phyloP scores from a whole-genome alignment of 306 rosid genomes.

The Cotoneaster glaucophyllus region DNA sequence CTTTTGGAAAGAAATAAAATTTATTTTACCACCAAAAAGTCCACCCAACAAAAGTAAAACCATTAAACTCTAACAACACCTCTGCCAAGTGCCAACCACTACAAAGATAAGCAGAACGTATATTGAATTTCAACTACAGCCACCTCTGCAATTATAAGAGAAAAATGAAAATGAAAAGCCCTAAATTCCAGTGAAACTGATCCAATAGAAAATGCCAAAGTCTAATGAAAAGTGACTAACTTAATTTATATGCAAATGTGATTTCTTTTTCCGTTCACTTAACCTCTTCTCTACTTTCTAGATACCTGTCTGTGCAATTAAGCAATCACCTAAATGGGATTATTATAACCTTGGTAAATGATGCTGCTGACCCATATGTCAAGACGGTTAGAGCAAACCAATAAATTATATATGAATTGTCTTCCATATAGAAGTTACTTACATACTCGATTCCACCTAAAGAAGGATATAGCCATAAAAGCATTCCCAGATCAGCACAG shows the following conservation, averaged over 20 bases:
- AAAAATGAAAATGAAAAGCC: background rate
- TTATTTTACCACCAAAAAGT: background rate
- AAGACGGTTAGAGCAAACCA: background rate
- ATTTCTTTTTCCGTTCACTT: background rate
- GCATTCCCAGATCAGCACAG: slow-evolving; percentile 40
- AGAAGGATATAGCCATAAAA: slow-evolving; percentile 45
- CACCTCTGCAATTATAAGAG: background rate
- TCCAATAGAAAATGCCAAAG: background rate
- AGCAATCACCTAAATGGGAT: background rate
- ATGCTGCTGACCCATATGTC: background rate
- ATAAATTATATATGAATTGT: background rate
- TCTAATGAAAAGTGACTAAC: background rate
- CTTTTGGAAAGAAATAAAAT: background rate
- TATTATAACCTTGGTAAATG: background rate
- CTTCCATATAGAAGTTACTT: slow-evolving; percentile 22
- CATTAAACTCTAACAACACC: background rate
- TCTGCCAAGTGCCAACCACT: background rate
- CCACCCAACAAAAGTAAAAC: background rate
- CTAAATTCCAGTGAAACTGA: background rate
- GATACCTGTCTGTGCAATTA: background rate
- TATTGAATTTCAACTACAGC: background rate
- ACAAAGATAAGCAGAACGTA: background rate
- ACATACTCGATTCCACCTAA: slow-evolving; percentile 53
- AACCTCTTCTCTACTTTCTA: background rate
- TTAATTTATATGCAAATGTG: background rate